Conservation (phyloP, 176 grass and related monocot genomes). For the Rhipidocladum racemiflorum region DNA sequence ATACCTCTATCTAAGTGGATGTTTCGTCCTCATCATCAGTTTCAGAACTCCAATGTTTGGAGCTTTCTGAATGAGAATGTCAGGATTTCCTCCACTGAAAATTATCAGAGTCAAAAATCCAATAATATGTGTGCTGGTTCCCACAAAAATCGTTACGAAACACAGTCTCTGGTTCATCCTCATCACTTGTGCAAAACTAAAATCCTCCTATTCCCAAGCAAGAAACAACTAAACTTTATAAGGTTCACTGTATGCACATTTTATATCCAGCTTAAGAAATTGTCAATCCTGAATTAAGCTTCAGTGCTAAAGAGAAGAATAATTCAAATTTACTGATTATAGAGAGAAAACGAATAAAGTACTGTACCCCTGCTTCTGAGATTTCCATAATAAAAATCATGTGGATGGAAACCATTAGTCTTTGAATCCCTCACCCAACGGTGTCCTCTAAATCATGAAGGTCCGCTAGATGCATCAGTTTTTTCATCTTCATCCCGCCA, state of each 20-base stretch:
- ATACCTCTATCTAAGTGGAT: constrained; percentile 33
- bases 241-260: not conserved
- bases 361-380: constrained; percentile 47
- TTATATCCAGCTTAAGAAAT: not conserved
- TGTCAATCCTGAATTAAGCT: constrained; percentile 19
- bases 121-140: constrained; percentile 59
- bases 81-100: constrained; percentile 34
- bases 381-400: constrained; percentile 43
- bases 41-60: constrained; percentile 55
- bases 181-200: constrained; percentile 63
- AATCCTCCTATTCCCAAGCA: constrained; percentile 38
- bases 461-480: constrained; percentile 39
- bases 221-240: constrained; percentile 17
- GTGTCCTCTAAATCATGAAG: constrained; percentile 88
- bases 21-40: constrained; percentile 52
- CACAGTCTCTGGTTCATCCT: constrained; percentile 60
- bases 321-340: constrained; percentile 17
- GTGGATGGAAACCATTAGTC: constrained; percentile 39
- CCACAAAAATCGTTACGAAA: constrained; percentile 60
- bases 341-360: constrained; percentile 11
- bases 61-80: constrained; percentile 46
- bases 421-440: constrained; percentile 57
- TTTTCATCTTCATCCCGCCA: constrained; percentile 73
- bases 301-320: constrained; percentile 10
- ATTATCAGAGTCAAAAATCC: constrained; percentile 61